phyloP scores from a whole-genome alignment of 306 rosid species.

The Vigna hirtella region DNA sequence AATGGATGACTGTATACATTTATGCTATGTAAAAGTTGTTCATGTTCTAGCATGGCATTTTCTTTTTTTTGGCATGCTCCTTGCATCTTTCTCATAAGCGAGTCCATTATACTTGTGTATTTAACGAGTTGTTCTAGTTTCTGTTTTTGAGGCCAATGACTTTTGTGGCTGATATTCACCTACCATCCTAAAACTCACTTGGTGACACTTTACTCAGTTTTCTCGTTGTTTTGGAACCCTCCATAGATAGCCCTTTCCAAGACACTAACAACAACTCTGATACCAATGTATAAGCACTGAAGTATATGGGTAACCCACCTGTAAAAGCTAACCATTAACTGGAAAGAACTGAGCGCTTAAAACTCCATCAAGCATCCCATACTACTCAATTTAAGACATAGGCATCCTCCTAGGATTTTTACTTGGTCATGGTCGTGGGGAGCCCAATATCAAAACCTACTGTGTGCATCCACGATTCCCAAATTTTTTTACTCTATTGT shows the following conservation, averaged over 20 bases:
- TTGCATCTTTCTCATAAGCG: constrained; percentile 23
- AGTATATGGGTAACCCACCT: no score
- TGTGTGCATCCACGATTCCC: constrained; percentile 26
- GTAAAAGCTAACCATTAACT: no score
- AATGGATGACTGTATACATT: constrained; percentile 37
- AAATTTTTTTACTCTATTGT: constrained; percentile 19
- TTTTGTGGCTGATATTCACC: background rate
- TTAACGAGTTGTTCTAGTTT: constrained; percentile 17
- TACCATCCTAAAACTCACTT: no score
- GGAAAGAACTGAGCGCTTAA: no score
- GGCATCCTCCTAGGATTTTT: background rate
- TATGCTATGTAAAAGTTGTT: constrained; percentile 9
- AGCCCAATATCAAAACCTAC: constrained; percentile 31
- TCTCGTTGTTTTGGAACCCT: no score
- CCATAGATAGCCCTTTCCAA: no score
- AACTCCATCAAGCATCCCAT: no score
- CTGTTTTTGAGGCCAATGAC: background rate
- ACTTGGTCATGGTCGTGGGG: background rate
- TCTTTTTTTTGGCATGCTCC: constrained; percentile 32
- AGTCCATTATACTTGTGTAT: constrained; percentile 14
- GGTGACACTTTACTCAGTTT: no score
- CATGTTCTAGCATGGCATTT: constrained; percentile 8
- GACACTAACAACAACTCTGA: no score
- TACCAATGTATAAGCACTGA: no score
- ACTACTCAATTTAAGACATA: no score